phyloP scores from a whole-genome alignment of 2,329 filamentous ascomycete genomes.

The Ophiostoma triangulosporum region DNA sequence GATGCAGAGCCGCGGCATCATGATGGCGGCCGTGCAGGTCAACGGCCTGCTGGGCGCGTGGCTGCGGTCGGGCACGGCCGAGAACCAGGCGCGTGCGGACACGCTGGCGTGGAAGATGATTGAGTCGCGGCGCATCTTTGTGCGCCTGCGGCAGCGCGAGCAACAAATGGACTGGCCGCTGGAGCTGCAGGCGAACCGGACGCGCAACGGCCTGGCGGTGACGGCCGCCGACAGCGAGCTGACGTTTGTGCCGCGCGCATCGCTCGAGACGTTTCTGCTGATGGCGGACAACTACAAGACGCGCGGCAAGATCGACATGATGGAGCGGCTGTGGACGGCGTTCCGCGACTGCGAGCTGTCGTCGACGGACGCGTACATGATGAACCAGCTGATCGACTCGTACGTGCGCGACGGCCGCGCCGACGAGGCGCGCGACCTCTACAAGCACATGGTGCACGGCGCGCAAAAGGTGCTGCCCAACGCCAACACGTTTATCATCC shows the following conservation, averaged over 20 bases:
- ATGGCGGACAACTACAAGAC: constrained; percentile 59
- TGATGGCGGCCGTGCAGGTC: constrained; percentile 59
- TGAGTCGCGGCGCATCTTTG: constrained; percentile 48
- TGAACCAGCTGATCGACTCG: constrained; percentile 64
- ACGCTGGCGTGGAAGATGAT: constrained; percentile 66
- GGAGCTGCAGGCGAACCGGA: constrained; percentile 13
- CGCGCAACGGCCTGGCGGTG: not conserved
- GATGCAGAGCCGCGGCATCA: constrained; percentile 57
- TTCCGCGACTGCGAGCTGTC: constrained; percentile 48
- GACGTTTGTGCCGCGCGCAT: constrained; percentile 41
- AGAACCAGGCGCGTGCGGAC: constrained; percentile 48
- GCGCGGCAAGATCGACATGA: constrained; percentile 41
- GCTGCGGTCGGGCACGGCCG: constrained; percentile 47
- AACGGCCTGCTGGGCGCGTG: constrained; percentile 74
- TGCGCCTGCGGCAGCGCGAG: constrained; percentile 32
- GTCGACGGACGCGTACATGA: constrained; percentile 57
- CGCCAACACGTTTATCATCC: constrained; percentile 52
- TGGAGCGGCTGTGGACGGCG: constrained; percentile 47
- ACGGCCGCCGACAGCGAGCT: constrained; percentile 14
- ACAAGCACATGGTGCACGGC: constrained; percentile 35
- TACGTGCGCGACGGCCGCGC: constrained; percentile 47
- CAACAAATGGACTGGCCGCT: constrained; percentile 17
- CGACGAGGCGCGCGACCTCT: constrained; percentile 40
- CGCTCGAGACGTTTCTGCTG: constrained; percentile 64
- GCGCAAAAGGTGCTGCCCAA: constrained; percentile 39